Evolutionary conservation across 2,329 filamentous ascomycete species (phyloP), one percentile per base, ranked within the genome.

Genomic region (Aspergillus neotritici): DNA sequence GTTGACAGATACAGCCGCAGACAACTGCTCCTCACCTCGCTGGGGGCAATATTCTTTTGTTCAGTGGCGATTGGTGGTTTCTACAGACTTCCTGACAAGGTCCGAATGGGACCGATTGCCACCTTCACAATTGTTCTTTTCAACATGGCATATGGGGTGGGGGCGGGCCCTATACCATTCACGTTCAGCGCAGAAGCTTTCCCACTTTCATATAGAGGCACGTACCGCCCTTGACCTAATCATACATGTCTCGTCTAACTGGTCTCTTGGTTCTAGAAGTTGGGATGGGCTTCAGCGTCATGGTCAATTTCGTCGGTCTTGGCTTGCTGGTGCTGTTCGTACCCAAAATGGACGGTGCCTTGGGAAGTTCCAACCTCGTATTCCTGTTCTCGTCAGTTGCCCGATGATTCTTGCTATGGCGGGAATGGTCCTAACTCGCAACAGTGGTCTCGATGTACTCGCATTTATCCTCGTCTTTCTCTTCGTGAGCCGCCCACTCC

Each of bases 121-220:
- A 32, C 51, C 2, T 61, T 62, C 28, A 35, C 44, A 1, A 46
- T 55, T 6, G 40, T 45, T 38, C 53, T 61, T n/a, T 69, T 74
- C 49, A 61, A 62, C 3, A 64, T 66, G 33, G 67, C 68, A 15
- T 65, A 67, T 13, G 78, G 75, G 60, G 67, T 66, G 1, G 74
- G 75, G 12, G 75, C 52, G 2, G 56, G 56, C 1, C 56, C 56
- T 0, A 51, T 57, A 4, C 55, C 55, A 4, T 57, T 56, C 30
- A 57, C 55, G 5, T 46, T 55, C 29, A 52, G 50, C 17, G 54
- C 55, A 0, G 55, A 57, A 28, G 54, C 56, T 0, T 57, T 57
- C 12, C 55, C 54, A 3, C 45, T 56, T 8, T 49, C 47, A 4
- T 51, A 52, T 31, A 54, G 55, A 10, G 53, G 53, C 53, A 43